These are phyloP conservation scores for Fusarium chlamydosporum DNA, from an alignment of 2,329 filamentous ascomycete genomes.

Conservation along the genomic window DNA sequence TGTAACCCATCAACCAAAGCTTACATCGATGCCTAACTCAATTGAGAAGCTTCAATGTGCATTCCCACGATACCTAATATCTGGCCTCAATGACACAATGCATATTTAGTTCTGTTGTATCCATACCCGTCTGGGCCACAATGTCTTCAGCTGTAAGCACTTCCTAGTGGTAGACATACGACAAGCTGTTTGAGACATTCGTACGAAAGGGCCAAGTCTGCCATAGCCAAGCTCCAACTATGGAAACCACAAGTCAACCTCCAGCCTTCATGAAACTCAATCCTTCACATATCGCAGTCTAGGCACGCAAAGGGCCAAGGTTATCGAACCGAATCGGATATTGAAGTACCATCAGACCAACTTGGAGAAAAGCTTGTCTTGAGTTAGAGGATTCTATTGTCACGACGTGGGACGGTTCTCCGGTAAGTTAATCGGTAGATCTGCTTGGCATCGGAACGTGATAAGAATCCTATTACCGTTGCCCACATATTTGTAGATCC, in stretches of 20 bases:
- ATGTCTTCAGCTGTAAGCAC: not conserved
- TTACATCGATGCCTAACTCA: conserved; percentile 1
- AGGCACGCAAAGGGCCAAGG: not conserved
- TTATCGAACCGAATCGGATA: not conserved
- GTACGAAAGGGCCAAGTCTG: conserved; percentile 16
- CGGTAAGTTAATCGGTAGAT: conserved; percentile 25
- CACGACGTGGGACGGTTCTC: conserved; percentile 14
- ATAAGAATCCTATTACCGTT: conserved; percentile 17
- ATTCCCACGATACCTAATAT: conserved; percentile 24
- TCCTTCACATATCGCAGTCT: not conserved
- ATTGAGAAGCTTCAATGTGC: conserved; percentile 11
- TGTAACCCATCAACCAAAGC: not conserved
- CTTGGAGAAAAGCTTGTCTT: conserved; percentile 7
- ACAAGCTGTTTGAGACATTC: conserved; percentile 3
- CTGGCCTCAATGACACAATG: not conserved
- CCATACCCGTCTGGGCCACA: not conserved
- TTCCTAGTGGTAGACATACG: not conserved
- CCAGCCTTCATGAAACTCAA: not conserved
- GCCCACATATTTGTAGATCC: conserved; percentile 35
- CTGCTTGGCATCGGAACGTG: conserved; percentile 33
- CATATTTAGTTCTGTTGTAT: not conserved
- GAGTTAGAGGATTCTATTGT: not conserved
- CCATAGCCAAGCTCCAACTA: not conserved
- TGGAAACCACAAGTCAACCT: not conserved
- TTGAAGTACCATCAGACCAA: not conserved